Base-by-base conservation (phyloP, 768 basidiomycete genomes). In the Lactarius psammicola region DNA sequence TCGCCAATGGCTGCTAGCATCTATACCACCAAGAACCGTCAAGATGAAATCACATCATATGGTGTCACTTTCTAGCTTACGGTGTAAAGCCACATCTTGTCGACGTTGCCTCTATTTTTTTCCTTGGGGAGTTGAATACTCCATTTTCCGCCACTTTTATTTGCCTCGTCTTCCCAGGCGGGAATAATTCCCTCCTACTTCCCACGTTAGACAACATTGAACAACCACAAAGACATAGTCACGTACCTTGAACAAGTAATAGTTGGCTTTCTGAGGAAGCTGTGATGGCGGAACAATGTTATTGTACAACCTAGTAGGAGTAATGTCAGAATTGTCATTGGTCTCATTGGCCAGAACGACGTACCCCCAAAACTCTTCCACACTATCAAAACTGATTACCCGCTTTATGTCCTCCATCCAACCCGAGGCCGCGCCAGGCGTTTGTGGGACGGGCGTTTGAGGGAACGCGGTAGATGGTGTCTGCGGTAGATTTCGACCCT, bases 341-440 rank as follows among this genome's bases (percentile, higher is more conserved):
- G 40, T 58, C 4, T 40, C 62, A 31, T 65, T 44, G 40, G 63
- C 49, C n/a, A 51, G 23, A 62, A 42, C 34, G 4, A 80, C 88
- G 72, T 72, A 92, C 91, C 96, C 96, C 97, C 97, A 99, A 79
- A 99, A 99, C 77, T 98, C 96, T 79, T 99, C 97, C 23, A 99
- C 97, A 65, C 90, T 92, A 73, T 96, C 92, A 74, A 99, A 97
- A 67, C 85, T 88, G 75, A 98, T 94, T 61, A 99, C 96, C 63
- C 92, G 90, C 73, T 95, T 94, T 74, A 99, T 95, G 73, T 98
- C 94, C 73, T 99, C 96, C 93, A 98, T 97, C 97, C 97, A 99
- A 26, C 91, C 92, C 75, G 86, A 85, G 33, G 90, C 92, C 53
- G 90, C 85, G 64, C 88, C 80, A 49, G 92, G 90, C 0, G 92